Evolutionary conservation across 805 yeast species (phyloP).

Genomic region (Ogataea henricii): DNA sequence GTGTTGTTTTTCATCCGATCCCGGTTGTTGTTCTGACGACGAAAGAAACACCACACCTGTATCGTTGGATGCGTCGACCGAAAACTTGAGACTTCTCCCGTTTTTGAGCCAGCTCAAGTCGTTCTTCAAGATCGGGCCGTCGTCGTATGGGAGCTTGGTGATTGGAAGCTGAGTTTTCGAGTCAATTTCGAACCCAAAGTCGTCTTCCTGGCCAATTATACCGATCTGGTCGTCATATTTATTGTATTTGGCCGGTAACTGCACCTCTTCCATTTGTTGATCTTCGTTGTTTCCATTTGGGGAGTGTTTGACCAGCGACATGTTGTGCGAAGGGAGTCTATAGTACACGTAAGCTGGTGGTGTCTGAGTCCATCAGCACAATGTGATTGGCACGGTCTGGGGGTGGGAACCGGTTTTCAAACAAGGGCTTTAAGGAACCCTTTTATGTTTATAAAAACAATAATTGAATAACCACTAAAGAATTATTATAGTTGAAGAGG

Average conservation of each 20-base stretch:
- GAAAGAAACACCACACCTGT: slow-evolving; percentile 44
- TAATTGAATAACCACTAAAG: no score
- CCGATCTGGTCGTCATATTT: slow-evolving; percentile 16
- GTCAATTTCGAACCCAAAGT: slow-evolving; percentile 28
- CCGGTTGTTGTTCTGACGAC: slow-evolving; percentile 18
- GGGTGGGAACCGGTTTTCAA: no score
- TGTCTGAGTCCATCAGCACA: not conserved
- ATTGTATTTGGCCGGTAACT: slow-evolving; percentile 27
- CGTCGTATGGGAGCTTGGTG: slow-evolving; percentile 37
- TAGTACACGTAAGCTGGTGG: not conserved
- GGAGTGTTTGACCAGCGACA: slow-evolving; percentile 7
- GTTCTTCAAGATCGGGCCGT: slow-evolving; percentile 33
- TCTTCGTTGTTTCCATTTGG: slow-evolving; percentile 7
- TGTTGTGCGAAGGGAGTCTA: not conserved
- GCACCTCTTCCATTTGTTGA: slow-evolving; percentile 18
- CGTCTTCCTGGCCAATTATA: slow-evolving; percentile 7
- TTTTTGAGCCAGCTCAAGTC: slow-evolving; percentile 36
- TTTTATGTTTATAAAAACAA: no score
- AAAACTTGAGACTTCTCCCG: slow-evolving; percentile 44
- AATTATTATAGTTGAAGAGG: not conserved
- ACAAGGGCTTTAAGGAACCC: not conserved
- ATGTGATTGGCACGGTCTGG: not conserved
- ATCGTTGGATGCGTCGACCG: slow-evolving; percentile 46
- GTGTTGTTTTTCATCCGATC: slow-evolving; percentile 15
- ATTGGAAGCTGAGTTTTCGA: slow-evolving; percentile 30